Evolutionary conservation across 2,329 filamentous ascomycete species (phyloP).

Genomic region (Diaporthe australafricana): DNA sequence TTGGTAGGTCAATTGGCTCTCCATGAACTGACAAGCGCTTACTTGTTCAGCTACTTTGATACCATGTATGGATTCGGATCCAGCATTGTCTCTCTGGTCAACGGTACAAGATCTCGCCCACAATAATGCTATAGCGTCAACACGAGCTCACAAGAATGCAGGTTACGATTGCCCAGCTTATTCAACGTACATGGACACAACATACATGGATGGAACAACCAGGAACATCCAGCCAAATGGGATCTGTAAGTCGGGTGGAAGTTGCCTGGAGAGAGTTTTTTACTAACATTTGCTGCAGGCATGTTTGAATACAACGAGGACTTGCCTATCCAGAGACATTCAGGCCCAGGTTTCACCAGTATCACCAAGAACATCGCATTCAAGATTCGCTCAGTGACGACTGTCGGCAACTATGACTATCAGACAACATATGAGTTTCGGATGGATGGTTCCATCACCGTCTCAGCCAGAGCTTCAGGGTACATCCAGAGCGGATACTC

Average conservation of each 20-base stretch:
- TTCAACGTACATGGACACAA: slow-evolving; percentile 5
- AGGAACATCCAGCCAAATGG: neutral
- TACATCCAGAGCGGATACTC: slow-evolving; percentile 50
- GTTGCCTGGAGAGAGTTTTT: slow-evolving; percentile 33
- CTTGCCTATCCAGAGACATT: slow-evolving; percentile 50
- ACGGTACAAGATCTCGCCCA: neutral
- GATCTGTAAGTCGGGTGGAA: neutral
- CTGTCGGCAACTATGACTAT: slow-evolving; percentile 56
- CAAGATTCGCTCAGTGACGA: slow-evolving; percentile 51
- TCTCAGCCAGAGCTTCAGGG: slow-evolving; percentile 50
- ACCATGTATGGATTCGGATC: neutral
- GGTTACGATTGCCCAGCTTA: slow-evolving; percentile 12
- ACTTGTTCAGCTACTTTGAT: neutral
- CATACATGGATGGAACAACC: neutral
- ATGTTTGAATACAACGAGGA: slow-evolving; percentile 52
- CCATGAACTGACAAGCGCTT: neutral
- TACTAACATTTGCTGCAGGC: slow-evolving; percentile 49
- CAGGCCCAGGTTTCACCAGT: slow-evolving; percentile 39
- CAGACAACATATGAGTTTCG: slow-evolving; percentile 49
- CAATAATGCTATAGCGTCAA: too few species aligned
- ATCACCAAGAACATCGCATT: slow-evolving; percentile 48
- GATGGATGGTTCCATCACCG: slow-evolving; percentile 50
- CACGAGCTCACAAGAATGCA: neutral
- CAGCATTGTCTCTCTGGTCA: neutral
- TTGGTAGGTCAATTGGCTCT: neutral